phyloP scores from a whole-genome alignment of 2,329 filamentous ascomycete species.

The Phaeosphaeriaceae sp. region DNA sequence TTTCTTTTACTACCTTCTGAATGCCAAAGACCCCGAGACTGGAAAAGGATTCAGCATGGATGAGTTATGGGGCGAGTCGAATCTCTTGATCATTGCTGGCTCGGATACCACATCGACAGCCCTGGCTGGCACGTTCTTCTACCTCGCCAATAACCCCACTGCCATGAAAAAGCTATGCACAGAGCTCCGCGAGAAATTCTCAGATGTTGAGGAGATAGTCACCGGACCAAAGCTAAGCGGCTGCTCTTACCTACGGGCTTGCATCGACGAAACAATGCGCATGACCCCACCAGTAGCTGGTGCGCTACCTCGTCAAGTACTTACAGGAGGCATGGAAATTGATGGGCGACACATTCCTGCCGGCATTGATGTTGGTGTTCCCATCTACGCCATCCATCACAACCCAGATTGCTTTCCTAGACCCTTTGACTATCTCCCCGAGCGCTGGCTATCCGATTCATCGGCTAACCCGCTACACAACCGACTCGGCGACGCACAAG shows the following conservation, averaged over 20 bases:
- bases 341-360: constrained; percentile 45
- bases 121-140: constrained; percentile 52
- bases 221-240: constrained; percentile 41
- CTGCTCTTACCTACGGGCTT: constrained; percentile 46
- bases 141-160: constrained; percentile 50
- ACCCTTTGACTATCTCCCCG: constrained; percentile 47
- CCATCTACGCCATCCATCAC: constrained; percentile 49
- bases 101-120: constrained; percentile 55
- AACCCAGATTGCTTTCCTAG: constrained; percentile 47
- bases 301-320: constrained; percentile 46
- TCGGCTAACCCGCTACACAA: constrained; percentile 36
- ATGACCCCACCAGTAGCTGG: constrained; percentile 50
- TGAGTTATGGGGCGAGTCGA: constrained; percentile 58
- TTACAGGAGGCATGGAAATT: constrained; percentile 46
- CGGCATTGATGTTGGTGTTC: constrained; percentile 46
- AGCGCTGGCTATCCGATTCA: constrained; percentile 46
- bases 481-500: constrained; percentile 57
- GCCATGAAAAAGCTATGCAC: constrained; percentile 40
- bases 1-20: constrained; percentile 57
- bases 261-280: constrained; percentile 51
- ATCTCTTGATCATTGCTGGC: constrained; percentile 58
- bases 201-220: constrained; percentile 47
- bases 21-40: constrained; percentile 56
- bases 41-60: constrained; percentile 52
- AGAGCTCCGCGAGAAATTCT: constrained; percentile 44